Conservation (phyloP, 306 rosid species). For the Inga laurina region DNA sequence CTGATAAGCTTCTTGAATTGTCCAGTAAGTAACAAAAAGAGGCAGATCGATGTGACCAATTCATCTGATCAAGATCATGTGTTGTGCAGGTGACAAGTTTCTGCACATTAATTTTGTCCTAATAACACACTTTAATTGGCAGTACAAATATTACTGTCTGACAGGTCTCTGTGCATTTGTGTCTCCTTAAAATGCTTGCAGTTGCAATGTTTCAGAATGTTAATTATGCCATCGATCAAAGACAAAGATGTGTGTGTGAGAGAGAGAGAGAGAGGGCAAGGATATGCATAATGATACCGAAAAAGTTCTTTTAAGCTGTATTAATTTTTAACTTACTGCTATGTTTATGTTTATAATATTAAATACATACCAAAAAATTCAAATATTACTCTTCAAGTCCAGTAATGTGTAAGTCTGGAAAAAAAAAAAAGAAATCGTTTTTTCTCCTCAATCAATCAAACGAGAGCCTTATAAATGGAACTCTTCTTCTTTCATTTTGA, state of each 20-base stretch:
- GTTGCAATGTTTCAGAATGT: neutral
- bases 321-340: too few relatives aligned
- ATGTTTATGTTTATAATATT: neutral
- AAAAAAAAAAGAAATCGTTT: too few relatives aligned
- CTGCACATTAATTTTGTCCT: neutral
- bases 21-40: neutral
- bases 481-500: neutral
- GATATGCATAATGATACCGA: neutral
- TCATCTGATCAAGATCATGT: neutral
- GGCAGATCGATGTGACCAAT: neutral
- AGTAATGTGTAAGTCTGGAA: too few relatives aligned
- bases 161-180: neutral
- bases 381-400: neutral
- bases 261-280: neutral
- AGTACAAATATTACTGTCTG: neutral
- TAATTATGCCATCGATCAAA: neutral
- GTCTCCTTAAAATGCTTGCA: neutral
- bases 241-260: neutral
- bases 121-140: neutral
- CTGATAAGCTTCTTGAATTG: neutral
- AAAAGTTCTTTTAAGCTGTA: too few relatives aligned
- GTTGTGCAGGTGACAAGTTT: neutral
- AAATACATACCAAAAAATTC: neutral
- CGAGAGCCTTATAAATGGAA: neutral
- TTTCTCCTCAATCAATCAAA: too few relatives aligned